A percentile compares a stretch with the other conserved stretches of the same genome.
These are phyloP conservation scores for Elongisporangium anandrum DNA, from an alignment of 352 stramenopile genomes.

Conservation along the genomic window DNA sequence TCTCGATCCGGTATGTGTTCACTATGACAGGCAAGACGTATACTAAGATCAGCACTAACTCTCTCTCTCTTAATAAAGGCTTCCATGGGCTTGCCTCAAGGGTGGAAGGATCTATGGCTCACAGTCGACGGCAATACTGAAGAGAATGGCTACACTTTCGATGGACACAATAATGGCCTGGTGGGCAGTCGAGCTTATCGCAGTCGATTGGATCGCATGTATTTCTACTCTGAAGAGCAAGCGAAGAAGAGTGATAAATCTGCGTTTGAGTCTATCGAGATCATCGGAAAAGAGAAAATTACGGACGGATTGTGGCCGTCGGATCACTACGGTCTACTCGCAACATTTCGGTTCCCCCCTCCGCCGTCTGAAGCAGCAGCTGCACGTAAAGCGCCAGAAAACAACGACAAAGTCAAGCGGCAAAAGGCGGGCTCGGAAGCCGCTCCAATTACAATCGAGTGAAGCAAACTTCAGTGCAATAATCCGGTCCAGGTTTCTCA, in stretches of 20 bases:
- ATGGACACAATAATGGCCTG: constrained; percentile 52
- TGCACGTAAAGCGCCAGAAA: no score
- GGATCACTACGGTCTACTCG: constrained; percentile 69
- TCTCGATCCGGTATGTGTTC: no score
- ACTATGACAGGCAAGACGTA: no score
- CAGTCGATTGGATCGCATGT: constrained; percentile 74
- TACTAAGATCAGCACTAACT: no score
- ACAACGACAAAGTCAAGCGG: no score
- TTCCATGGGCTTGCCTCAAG: constrained; percentile 38
- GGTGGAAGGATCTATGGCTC: constrained; percentile 74
- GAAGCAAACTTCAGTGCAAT: constrained; percentile 9
- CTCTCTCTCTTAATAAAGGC: constrained; percentile 6
- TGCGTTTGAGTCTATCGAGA: constrained; percentile 35
- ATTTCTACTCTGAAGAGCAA: constrained; percentile 37
- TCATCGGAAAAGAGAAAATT: constrained; percentile 67
- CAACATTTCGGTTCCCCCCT: constrained; percentile 23
- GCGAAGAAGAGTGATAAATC: constrained; percentile 3
- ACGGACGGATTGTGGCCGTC: constrained; percentile 64
- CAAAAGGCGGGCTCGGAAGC: background rate
- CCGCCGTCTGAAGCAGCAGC: no score
- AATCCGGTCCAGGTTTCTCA: no score
- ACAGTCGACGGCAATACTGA: constrained; percentile 60
- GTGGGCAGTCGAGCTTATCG: constrained; percentile 57
- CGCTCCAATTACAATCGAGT: constrained; percentile 3
- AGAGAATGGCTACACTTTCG: constrained; percentile 73